Percentiles rank a stretch among this genome's conserved stretches.
These are phyloP conservation scores for Xylaria sp. DNA, from an alignment of 2,329 filamentous ascomycete species.

Conservation along the genomic window DNA sequence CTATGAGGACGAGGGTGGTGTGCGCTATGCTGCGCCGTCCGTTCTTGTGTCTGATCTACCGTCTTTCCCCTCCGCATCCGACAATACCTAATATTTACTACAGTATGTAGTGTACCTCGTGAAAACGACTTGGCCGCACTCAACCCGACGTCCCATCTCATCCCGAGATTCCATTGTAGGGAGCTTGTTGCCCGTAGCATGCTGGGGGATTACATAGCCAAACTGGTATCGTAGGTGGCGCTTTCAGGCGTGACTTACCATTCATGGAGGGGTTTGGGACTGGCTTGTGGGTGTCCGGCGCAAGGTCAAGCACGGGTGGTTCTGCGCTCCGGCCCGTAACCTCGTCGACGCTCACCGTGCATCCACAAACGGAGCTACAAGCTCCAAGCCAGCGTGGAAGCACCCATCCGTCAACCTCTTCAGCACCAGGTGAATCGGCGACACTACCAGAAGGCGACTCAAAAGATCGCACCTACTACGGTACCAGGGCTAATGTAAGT, in stretches of 20 bases:
- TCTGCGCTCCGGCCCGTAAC: conserved; percentile 14
- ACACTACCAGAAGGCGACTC: conserved; percentile 30
- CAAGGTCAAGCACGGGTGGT: conserved; percentile 14
- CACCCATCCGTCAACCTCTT: conserved; percentile 22
- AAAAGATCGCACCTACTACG: conserved; percentile 22
- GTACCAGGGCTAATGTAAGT: conserved; percentile 29
- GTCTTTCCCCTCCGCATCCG: conserved; percentile 15
- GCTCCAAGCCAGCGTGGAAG: conserved; percentile 12
- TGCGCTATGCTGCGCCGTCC: conserved; percentile 10
- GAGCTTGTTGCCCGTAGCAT: conserved; percentile 11
- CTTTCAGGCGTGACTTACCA: conserved; percentile 17
- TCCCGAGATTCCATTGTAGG: not conserved
- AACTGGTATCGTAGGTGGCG: conserved; percentile 12
- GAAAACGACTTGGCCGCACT: conserved; percentile 10
- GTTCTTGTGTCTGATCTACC: conserved; percentile 17
- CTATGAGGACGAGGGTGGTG: conserved; percentile 21
- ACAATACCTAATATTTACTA: conserved; percentile 9
- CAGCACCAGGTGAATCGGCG: conserved; percentile 27
- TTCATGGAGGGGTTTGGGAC: conserved; percentile 17
- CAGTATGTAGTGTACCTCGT: not conserved
- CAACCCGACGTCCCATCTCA: conserved; percentile 1
- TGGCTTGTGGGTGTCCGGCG: conserved; percentile 6
- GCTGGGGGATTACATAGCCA: conserved; percentile 15
- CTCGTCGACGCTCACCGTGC: conserved; percentile 12
- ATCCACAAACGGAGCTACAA: conserved; percentile 26